Evolutionary conservation across 2,329 filamentous ascomycete genomes (phyloP), one percentile per base, ranked within the genome.

Genomic region (Aspergillus persii): DNA sequence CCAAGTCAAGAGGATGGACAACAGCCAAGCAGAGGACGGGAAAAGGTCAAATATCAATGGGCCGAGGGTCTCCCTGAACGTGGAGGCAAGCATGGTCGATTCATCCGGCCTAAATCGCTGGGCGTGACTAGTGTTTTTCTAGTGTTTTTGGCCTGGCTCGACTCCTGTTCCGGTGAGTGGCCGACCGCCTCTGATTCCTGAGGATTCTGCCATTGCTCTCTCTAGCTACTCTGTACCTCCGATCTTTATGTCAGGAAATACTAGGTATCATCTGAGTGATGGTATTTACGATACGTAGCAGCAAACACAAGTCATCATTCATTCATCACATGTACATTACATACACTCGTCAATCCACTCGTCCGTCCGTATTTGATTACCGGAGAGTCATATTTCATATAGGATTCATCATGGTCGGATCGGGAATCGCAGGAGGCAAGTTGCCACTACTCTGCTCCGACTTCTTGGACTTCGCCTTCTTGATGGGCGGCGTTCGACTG

Each of bases 361-460:
- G 18, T 23, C 18, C 18, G 2, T 23, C 18, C 18, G 18, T 23
- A 23, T 23, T 23, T 23, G 18, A 23, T 23, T 23, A 23, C 18
- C 18, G 18, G 1, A 23, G 18, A 23, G 18, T 2, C 18, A 23
- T 23, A 23, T 23, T 26, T 73, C 55, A 75, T 56, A 75, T 74
- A 48, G 71, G 72, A 64, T 74, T 75, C 63, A 72, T 61, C 69
- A 74, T 74, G 26, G 63, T 68, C 18, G 67, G 70, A 56, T 69
- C 58, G 27, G 71, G 71, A 8, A 72, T 63, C 11, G 70, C 69
- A 11, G 70, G 68, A 23, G 62, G 56, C 8, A 63, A 49, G 18
- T 57, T 49, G 15, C 51, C 57, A 36, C 36, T 51, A 4, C 57
- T 59, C 53, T 59, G 36, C n/a, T 60, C 53, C 30, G 59, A 46